Evolutionary conservation across 768 basidiomycete species (phyloP).

Genomic region (Rhizopogon sp.): DNA sequence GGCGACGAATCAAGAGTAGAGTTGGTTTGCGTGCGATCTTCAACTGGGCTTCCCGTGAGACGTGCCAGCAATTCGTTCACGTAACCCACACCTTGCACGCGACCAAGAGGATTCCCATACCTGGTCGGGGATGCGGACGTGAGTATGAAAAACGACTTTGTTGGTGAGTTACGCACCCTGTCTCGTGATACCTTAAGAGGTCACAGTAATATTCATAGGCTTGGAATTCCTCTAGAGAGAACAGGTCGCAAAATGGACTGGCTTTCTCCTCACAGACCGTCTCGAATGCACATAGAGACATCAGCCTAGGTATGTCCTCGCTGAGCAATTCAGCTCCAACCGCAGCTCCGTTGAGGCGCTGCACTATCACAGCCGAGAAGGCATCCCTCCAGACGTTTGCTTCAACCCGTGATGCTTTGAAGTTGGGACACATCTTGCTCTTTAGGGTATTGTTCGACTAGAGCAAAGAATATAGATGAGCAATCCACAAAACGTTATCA

Average conservation of each 20-base stretch:
- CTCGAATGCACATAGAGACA: slow-evolving; percentile 79
- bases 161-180: slow-evolving; percentile 45
- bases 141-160: neutral
- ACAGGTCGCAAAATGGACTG: slow-evolving; percentile 72
- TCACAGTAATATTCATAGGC: slow-evolving; percentile 69
- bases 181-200: slow-evolving; percentile 73
- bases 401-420: slow-evolving; percentile 38
- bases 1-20: slow-evolving; percentile 61
- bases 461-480: neutral
- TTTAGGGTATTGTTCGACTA: slow-evolving; percentile 67
- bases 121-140: slow-evolving; percentile 26
- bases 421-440: slow-evolving; percentile 58
- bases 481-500: neutral
- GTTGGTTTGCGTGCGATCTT: slow-evolving; percentile 71
- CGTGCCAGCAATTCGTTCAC: slow-evolving; percentile 86
- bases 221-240: slow-evolving; percentile 56
- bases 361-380: slow-evolving; percentile 52
- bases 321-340: slow-evolving; percentile 57
- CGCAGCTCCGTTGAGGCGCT: slow-evolving; percentile 54
- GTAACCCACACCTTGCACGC: slow-evolving; percentile 81
- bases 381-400: slow-evolving; percentile 49
- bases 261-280: slow-evolving; percentile 45
- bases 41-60: slow-evolving; percentile 57
- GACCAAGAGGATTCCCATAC: slow-evolving; percentile 65
- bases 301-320: slow-evolving; percentile 52